Base-by-base conservation (phyloP, 2,329 filamentous ascomycete species). In the Alternaria incomplexa region DNA sequence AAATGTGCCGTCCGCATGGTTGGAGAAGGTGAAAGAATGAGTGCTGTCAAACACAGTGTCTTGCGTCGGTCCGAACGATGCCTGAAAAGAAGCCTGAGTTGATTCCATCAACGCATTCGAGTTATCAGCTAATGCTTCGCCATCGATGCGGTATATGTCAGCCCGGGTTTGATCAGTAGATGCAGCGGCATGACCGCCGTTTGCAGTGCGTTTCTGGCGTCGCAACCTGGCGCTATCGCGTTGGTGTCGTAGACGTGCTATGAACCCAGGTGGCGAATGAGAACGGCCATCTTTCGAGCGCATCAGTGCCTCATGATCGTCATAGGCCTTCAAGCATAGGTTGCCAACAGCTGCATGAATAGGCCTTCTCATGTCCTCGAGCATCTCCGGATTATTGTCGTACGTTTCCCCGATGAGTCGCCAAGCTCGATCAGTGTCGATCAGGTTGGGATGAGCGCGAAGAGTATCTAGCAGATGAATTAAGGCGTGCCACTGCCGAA, bases 401-500 rank as follows among this genome's bases (percentile, higher is more conserved):
- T 81, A 81, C 4, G 76, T 69, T 6, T 56, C 73, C 7, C 72
- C 64, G n/a, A 77, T 66, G 11, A 71, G 63, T 8, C 65, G 47
- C 76, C 83, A 82, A 0, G 79, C 82, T 17, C 78, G 68, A 0
- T 75, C 72, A 0, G 72, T 71, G 20, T 69, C 69, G 0, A 68
- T 66, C 0, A 60, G 65, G 8, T 76, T 71, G 12, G 79, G 72
- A 62, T 76, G 55, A 58, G 73, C 69, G 72, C 78, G 66, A 54
- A 82, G 68, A 45, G 74, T 75, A 68, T 81, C 73, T 4, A 88
- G 77, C 6, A 87, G 81, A 67, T 87, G 88, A 1, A 86, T 86
- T 28, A 89, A 78, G 1, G 85, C 84, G 66, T 88, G 86, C 87
- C 87, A 89, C 66, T 89, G 87, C 72, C 86, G 84, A 61, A 88